phyloP scores from a whole-genome alignment of 768 basidiomycete genomes.

The Cystobasidium onofrii region DNA sequence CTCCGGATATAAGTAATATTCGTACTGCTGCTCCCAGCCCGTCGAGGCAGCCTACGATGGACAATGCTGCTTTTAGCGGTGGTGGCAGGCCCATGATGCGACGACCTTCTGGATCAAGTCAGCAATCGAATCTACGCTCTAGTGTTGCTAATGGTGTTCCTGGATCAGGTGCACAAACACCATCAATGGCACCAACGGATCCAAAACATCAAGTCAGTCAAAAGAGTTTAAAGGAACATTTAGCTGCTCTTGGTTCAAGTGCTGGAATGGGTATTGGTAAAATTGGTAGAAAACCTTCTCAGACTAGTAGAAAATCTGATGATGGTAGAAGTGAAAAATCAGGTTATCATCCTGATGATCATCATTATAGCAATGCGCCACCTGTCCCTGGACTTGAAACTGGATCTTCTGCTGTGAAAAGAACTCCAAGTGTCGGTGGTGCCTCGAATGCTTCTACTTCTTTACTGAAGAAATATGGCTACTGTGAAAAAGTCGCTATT shows the following conservation, averaged over 20 bases:
- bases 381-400: background rate
- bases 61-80: background rate
- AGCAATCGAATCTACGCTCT: background rate
- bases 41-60: background rate
- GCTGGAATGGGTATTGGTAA: conserved; percentile 17
- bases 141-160: background rate
- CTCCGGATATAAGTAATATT: background rate
- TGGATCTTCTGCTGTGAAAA: background rate
- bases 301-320: conserved; percentile 23
- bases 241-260: conserved; percentile 24
- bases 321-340: conserved; percentile 28
- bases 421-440: conserved; percentile 13
- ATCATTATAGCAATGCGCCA: background rate
- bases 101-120: conserved; percentile 10
- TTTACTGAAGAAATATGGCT: conserved; percentile 70
- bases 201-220: conserved; percentile 25
- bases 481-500: conserved; percentile 92
- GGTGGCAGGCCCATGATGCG: conserved; percentile 9
- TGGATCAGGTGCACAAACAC: conserved; percentile 5
- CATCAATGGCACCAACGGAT: background rate
- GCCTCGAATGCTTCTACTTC: conserved; percentile 21
- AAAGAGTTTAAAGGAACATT: conserved; percentile 22
- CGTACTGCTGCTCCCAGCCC: conserved; percentile 11
- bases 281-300: conserved; percentile 6
- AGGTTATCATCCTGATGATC: conserved; percentile 1